These are phyloP conservation scores for Chloranthus sessilifolius DNA, from an alignment of 164 flowering plant genomes.

Conservation along the genomic window DNA sequence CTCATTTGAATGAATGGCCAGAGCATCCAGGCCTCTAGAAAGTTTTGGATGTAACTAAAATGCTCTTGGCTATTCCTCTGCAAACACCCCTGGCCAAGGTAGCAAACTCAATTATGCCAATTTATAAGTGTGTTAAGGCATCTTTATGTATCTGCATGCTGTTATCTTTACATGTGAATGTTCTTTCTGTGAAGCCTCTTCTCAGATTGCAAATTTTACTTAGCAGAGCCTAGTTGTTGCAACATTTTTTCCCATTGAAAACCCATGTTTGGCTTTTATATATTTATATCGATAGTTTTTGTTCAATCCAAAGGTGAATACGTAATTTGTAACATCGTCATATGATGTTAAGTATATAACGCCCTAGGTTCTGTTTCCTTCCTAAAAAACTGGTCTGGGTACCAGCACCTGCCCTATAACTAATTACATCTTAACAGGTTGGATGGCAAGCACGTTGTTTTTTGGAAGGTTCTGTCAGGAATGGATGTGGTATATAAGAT, in stretches of 20 bases:
- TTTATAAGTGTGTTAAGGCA: neutral
- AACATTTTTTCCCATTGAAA: too few relatives aligned
- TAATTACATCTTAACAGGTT: too few relatives aligned
- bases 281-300: too few relatives aligned
- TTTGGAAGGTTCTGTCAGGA: constrained; percentile 89
- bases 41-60: constrained; percentile 45
- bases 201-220: constrained; percentile 70
- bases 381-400: too few relatives aligned
- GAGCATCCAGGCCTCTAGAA: constrained; percentile 72
- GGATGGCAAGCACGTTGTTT: constrained; percentile 92
- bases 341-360: too few relatives aligned
- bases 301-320: too few relatives aligned
- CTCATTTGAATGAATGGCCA: constrained; percentile 59
- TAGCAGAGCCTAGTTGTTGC: constrained; percentile 33
- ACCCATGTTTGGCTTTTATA: too few relatives aligned
- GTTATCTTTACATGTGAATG: neutral
- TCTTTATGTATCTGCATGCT: neutral
- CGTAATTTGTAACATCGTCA: too few relatives aligned
- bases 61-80: constrained; percentile 64
- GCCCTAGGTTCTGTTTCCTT: too few relatives aligned
- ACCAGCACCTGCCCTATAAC: too few relatives aligned
- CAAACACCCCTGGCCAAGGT: constrained; percentile 88
- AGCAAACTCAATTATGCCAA: constrained; percentile 6
- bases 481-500: constrained; percentile 84
- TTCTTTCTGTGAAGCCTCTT: constrained; percentile 46